These are phyloP conservation scores for Penicillium aurantiogriseum DNA, from an alignment of 2,329 filamentous ascomycete species.

Conservation along the genomic window DNA sequence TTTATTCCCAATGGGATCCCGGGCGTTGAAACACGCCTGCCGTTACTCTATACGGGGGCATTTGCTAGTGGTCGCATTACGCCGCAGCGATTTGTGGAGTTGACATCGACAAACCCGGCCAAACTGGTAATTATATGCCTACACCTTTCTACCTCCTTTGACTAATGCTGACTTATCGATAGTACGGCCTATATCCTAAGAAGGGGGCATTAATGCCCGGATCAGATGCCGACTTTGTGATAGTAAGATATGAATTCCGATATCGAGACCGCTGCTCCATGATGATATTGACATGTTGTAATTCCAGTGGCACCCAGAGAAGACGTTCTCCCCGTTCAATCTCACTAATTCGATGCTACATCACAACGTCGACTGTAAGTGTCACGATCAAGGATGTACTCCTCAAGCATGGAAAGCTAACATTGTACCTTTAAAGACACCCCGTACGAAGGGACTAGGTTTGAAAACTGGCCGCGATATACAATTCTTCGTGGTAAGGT, in stretches of 20 bases:
- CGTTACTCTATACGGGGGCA: background rate
- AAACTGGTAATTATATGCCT: background rate
- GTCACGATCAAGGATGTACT: background rate
- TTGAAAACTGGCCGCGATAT: too few species aligned
- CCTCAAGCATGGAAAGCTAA: too few species aligned
- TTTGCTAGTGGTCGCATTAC: background rate
- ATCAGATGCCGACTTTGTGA: background rate
- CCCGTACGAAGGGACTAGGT: too few species aligned
- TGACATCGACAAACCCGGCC: background rate
- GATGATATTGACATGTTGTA: background rate
- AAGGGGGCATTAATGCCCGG: background rate
- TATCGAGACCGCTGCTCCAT: background rate
- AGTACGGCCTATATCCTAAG: background rate
- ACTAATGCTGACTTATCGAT: background rate
- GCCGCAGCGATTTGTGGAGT: background rate
- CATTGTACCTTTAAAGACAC: too few species aligned
- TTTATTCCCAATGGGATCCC: background rate
- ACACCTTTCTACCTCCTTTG: background rate
- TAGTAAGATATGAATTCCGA: background rate
- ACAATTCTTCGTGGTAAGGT: too few species aligned
- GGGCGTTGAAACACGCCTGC: background rate
- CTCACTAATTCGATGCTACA: background rate
- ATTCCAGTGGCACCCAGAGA: background rate
- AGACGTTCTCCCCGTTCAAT: background rate
- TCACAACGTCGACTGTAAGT: background rate